Evolutionary conservation across 805 yeast species (phyloP), one percentile per base, ranked within the genome.

Genomic region (Lipomyces oligophaga): DNA sequence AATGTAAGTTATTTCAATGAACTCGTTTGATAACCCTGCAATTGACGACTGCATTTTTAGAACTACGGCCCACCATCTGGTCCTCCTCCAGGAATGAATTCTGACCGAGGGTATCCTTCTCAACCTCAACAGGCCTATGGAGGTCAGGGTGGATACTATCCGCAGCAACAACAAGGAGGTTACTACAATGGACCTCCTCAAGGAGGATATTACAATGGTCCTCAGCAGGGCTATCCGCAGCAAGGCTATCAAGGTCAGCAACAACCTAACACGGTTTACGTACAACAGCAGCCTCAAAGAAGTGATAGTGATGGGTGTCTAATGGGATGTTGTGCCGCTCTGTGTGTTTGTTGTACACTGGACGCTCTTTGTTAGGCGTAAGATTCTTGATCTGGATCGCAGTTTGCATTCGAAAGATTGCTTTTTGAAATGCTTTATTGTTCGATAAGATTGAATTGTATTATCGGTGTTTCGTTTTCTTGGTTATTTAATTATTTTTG

Each of bases 331-430:
- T 44, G 52, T 28, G 59, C 59, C 10, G 59, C 59, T 16, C 49
- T 55, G 28, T 55, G 59, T 26, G 49, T 56, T 13, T 55, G 59
- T 46, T 50, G 59, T 24, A 45, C 59, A 8, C 43, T 55, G 15
- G 54, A 49, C 28, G 54, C 50, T 24, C 39, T 43, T 45, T 46
- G 34, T 43, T 59, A 46, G 37, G 35, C 30, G n/a, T n/a, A n/a
- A n/a, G n/a, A n/a, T n/a, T n/a, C n/a, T n/a, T n/a, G n/a, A n/a
- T n/a, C n/a, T n/a, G n/a, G n/a, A n/a, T n/a, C n/a, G n/a, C n/a
- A n/a, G n/a, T n/a, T n/a, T n/a, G n/a, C n/a, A n/a, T n/a, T n/a
- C n/a, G n/a, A n/a, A n/a, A n/a, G n/a, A n/a, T n/a, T n/a, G n/a
- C n/a, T n/a, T n/a, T n/a, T n/a, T n/a, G n/a, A n/a, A n/a, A n/a